A percentile compares a stretch with the other conserved stretches of the same genome.
Evolutionary conservation across 2,329 filamentous ascomycete species (phyloP).

Genomic region (Cordyceps fumosorosea): DNA sequence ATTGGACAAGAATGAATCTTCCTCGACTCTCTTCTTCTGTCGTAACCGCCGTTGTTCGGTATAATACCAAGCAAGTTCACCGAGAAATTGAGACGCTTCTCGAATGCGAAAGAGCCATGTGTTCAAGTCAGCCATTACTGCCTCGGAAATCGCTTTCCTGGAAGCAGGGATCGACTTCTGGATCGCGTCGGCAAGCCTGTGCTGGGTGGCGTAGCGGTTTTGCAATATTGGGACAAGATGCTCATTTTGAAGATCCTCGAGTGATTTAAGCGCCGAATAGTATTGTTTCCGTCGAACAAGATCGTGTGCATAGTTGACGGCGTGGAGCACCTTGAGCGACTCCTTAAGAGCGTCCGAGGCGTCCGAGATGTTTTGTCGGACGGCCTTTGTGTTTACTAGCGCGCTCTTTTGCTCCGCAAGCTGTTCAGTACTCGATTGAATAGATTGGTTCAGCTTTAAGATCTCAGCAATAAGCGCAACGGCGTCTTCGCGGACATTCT

Average conservation of each 20-base stretch:
- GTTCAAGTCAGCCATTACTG: conserved; percentile 94
- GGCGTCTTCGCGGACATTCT: conserved; percentile 84
- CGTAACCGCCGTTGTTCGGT: conserved; percentile 80
- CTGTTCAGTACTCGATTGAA: conserved; percentile 90
- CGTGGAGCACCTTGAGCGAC: conserved; percentile 83
- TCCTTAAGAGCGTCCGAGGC: conserved; percentile 82
- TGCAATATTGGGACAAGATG: conserved; percentile 68
- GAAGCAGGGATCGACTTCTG: conserved; percentile 92
- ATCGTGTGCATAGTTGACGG: conserved; percentile 92
- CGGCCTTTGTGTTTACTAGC: conserved; percentile 82
- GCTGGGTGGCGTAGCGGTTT: conserved; percentile 84
- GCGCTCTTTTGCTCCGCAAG: conserved; percentile 91
- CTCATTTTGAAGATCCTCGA: conserved; percentile 95
- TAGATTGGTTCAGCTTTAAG: conserved; percentile 84
- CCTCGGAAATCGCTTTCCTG: conserved; percentile 87
- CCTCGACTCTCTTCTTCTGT: conserved; percentile 75
- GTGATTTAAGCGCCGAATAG: conserved; percentile 85
- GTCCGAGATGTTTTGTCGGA: conserved; percentile 93
- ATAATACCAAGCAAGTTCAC: conserved; percentile 94
- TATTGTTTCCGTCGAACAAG: conserved; percentile 89
- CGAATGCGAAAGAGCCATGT: conserved; percentile 94
- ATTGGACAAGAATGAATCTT: conserved; percentile 65
- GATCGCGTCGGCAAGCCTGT: conserved; percentile 91
- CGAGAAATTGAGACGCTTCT: conserved; percentile 91
- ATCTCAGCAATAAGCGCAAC: conserved; percentile 86